Evolutionary conservation across 2,329 filamentous ascomycete species (phyloP).

Genomic region (Cytospora piceicola): DNA sequence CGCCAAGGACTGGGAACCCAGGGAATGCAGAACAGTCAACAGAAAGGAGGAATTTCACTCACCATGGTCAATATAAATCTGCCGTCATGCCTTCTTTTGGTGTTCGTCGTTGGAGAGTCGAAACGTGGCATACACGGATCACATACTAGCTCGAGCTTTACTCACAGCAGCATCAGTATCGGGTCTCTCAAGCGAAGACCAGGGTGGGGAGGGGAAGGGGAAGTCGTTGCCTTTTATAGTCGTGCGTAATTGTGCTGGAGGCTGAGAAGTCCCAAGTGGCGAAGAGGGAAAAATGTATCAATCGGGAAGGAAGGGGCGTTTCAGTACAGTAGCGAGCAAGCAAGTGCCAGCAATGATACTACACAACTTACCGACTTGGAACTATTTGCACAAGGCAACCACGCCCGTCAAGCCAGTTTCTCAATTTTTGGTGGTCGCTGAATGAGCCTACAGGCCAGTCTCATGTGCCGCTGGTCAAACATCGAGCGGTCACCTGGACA

Average conservation of each 20-base stretch:
- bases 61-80: not conserved
- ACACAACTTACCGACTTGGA: not conserved
- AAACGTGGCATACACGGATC: not conserved
- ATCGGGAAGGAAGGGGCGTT: not conserved
- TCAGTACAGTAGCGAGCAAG: not conserved
- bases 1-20: not conserved
- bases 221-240: conserved; percentile 4
- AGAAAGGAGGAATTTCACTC: not conserved
- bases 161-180: not conserved
- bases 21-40: not conserved
- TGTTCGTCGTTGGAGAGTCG: not conserved
- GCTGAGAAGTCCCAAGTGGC: not conserved
- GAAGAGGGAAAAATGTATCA: not conserved
- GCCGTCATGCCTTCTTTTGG: not conserved
- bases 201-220: not conserved
- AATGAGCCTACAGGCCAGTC: not conserved
- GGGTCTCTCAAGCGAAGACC: not conserved
- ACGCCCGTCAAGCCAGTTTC: not conserved
- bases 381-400: not conserved
- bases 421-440: not conserved
- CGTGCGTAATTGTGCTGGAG: not conserved
- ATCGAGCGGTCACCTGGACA: not conserved
- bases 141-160: not conserved
- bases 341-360: not conserved
- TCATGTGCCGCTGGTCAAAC: not conserved